Evolutionary conservation across 2,329 filamentous ascomycete species (phyloP).

Genomic region (Neonectria ditissima): DNA sequence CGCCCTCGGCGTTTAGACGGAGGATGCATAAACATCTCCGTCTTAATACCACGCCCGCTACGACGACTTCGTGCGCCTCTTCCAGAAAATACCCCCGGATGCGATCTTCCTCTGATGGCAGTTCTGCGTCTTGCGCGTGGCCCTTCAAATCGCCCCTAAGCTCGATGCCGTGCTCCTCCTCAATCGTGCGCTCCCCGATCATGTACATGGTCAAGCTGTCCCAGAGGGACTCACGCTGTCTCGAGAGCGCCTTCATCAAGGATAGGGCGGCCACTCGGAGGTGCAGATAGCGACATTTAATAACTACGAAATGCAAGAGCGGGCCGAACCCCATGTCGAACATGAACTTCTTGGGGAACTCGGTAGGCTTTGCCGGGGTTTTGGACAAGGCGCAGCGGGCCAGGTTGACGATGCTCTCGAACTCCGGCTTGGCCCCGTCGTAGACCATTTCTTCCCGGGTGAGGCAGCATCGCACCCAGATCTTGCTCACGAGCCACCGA

Average conservation of each 20-base stretch:
- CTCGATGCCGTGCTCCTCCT: slow-evolving; percentile 53
- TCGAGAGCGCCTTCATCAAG: slow-evolving; percentile 47
- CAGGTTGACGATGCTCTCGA: slow-evolving; percentile 47
- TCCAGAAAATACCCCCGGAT: slow-evolving; percentile 35
- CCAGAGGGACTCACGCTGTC: slow-evolving; percentile 53
- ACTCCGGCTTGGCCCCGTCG: slow-evolving; percentile 48
- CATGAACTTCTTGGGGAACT: slow-evolving; percentile 49
- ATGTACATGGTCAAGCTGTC: slow-evolving; percentile 50
- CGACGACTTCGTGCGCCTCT: not conserved
- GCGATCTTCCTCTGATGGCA: slow-evolving; percentile 35
- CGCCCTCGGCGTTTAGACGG: not conserved
- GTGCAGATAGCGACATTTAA: slow-evolving; percentile 54
- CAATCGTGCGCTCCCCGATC: slow-evolving; percentile 49
- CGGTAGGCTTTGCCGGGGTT: not conserved
- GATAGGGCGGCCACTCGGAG: slow-evolving; percentile 51
- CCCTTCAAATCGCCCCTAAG: slow-evolving; percentile 35
- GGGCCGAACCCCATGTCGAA: slow-evolving; percentile 57
- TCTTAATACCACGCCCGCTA: not conserved
- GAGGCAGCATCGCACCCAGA: slow-evolving; percentile 51
- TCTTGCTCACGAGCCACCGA: slow-evolving; percentile 46
- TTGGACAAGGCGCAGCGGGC: slow-evolving; percentile 34
- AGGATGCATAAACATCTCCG: slow-evolving; percentile 18
- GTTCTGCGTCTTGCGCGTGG: not conserved
- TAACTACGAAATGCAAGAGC: slow-evolving; percentile 51
- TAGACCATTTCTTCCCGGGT: slow-evolving; percentile 49